Percentiles rank a stretch among this genome's conserved stretches.
phyloP scores from a whole-genome alignment of 2,329 filamentous ascomycete species.

The Diaporthe citri region DNA sequence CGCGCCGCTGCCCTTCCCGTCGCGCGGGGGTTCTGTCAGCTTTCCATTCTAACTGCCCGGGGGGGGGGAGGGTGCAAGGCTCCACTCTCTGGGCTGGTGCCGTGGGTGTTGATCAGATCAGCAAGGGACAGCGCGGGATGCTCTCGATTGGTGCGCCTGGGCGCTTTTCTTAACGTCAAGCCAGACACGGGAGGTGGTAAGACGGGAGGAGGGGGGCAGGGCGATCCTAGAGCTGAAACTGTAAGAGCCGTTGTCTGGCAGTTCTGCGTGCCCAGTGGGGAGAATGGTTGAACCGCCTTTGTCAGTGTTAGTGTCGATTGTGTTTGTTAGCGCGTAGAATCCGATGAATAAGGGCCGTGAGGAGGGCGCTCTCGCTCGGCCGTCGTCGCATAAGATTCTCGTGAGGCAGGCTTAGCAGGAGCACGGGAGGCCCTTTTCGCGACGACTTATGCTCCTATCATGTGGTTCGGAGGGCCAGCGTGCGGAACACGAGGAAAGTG shows the following conservation, averaged over 20 bases:
- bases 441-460: slow-evolving; percentile 8
- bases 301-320: background rate
- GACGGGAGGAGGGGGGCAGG: slow-evolving; percentile 19
- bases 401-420: slow-evolving; percentile 12
- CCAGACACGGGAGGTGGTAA: slow-evolving; percentile 28
- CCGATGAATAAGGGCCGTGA: background rate
- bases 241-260: slow-evolving; percentile 2
- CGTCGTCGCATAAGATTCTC: slow-evolving; percentile 16
- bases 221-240: slow-evolving; percentile 32
- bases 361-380: background rate
- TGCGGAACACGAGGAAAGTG: slow-evolving; percentile 16
- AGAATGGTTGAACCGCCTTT: slow-evolving; percentile 29
- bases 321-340: slow-evolving; percentile 6
- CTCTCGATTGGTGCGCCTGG: slow-evolving; percentile 34
- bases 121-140: slow-evolving; percentile 23
- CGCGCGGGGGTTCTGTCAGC: slow-evolving; percentile 21
- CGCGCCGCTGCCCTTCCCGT: slow-evolving; percentile 30
- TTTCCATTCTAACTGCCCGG: background rate
- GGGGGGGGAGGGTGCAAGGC: too few species aligned
- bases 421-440: background rate
- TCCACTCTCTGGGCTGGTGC: slow-evolving; percentile 10
- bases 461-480: slow-evolving; percentile 3
- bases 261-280: slow-evolving; percentile 5
- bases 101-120: slow-evolving; percentile 33
- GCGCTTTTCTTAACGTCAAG: slow-evolving; percentile 24